Conservation (phyloP, 225 moss, liverwort and hornwort species). For the Pseudisothecium myosuroides region DNA sequence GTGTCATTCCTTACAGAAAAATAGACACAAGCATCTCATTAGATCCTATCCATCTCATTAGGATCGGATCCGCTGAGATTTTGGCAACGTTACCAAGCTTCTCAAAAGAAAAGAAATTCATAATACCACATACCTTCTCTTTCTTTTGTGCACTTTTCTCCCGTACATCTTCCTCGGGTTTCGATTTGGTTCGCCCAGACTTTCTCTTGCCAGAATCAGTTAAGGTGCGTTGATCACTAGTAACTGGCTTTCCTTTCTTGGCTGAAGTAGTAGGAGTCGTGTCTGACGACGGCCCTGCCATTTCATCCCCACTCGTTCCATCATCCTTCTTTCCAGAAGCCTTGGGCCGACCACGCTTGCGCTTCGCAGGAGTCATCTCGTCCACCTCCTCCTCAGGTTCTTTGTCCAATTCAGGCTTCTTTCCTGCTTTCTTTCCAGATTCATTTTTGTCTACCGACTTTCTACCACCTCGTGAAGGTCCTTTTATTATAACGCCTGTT, state of each 20-base stretch:
- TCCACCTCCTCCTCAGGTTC: slow-evolving; percentile 27
- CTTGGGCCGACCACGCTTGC: slow-evolving; percentile 80
- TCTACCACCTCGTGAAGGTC: slow-evolving; percentile 39
- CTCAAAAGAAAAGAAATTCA: background rate
- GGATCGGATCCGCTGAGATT: background rate
- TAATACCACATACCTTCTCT: slow-evolving; percentile 35
- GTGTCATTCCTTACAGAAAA: background rate
- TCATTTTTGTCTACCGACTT: slow-evolving; percentile 76
- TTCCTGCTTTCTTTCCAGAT: slow-evolving; percentile 40
- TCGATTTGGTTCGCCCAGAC: slow-evolving; percentile 49
- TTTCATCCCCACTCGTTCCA: slow-evolving; percentile 31
- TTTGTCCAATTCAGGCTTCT: slow-evolving; percentile 47
- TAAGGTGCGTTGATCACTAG: slow-evolving; percentile 8
- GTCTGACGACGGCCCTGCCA: slow-evolving; percentile 44
- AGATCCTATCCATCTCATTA: background rate
- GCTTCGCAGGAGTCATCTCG: slow-evolving; percentile 44
- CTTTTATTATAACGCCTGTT: slow-evolving; percentile 39
- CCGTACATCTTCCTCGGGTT: slow-evolving; percentile 20
- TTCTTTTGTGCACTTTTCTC: slow-evolving; percentile 41
- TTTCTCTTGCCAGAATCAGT: slow-evolving; percentile 54
- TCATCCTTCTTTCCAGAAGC: slow-evolving; percentile 34
- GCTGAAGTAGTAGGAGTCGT: slow-evolving; percentile 34
- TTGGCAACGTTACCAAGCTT: background rate
- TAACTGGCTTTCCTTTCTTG: slow-evolving; percentile 46
- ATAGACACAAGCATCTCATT: background rate